Evolutionary conservation across 768 basidiomycete genomes (phyloP), one percentile per base, ranked within the genome.

Genomic region (Serendipita indica): DNA sequence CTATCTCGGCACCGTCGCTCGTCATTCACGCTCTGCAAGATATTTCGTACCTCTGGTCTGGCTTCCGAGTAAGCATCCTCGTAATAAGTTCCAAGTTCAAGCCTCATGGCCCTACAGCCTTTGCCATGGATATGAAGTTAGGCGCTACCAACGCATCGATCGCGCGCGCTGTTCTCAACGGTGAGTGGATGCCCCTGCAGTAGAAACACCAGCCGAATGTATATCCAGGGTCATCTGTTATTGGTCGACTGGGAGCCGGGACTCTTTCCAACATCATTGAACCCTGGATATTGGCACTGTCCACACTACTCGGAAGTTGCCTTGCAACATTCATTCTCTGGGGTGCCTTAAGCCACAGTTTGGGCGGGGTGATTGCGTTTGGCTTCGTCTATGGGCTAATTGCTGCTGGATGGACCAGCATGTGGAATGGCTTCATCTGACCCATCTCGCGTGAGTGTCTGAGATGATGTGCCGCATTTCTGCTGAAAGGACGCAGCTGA

Each of bases 11-110:
- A 27, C 27, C 16, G 6, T 7, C 7, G n/a, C 27, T n/a, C 16
- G 41, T 39, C 12, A 12, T 39, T 18, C 12, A 18, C 18, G 35
- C 45, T 12, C 45, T 46, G 13, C 22, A 54, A 28, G 49, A 3
- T 45, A 58, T 32, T 58, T 58, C 28, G 58, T 58, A 16, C 58
- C 58, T 58, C 35, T 58, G n/a, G 28, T 58, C 25, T 58, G 58
- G 58, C 13, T 58, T 25, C 58, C 58, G 12, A 58, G 58, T 58
- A 43, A 39, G 58, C 28, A 22, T n/a, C n/a, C n/a, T n/a, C n/a
- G 6, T 20, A n/a, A 32, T 54, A 5, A 58, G 20, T 14, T 57
- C 22, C 49, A 39, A 16, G 14, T 43, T n/a, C 27, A 25, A 43
- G 33, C 30, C 27, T 16, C 12, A n/a, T n/a, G n/a, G 10, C 37